Conservation (phyloP, 1,284 basidiomycete genomes). For the Apiotrichum porosum region DNA sequence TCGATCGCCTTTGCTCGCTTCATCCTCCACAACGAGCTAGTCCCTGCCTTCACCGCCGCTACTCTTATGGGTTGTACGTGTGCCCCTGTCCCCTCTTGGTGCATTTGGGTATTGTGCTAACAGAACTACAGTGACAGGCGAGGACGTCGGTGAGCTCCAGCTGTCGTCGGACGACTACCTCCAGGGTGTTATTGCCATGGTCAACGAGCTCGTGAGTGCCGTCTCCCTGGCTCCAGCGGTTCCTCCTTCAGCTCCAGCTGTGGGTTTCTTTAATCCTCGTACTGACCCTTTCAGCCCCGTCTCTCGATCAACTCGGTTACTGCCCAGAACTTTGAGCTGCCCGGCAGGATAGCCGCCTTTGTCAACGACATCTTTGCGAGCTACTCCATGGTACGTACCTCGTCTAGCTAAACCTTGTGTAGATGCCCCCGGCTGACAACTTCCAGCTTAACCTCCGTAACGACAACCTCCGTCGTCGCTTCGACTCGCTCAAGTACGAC, state of each 20-base stretch:
- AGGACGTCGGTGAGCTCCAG: constrained; percentile 37
- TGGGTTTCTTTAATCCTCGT: too few relatives aligned
- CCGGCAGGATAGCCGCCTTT: constrained; percentile 46
- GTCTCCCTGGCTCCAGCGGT: background rate
- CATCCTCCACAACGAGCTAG: constrained; percentile 43
- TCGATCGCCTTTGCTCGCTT: constrained; percentile 42
- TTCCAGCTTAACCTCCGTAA: constrained; percentile 48
- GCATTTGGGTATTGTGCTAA: background rate
- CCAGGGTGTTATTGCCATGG: constrained; percentile 48
- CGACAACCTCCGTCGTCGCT: constrained; percentile 45
- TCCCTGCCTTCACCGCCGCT: constrained; percentile 36
- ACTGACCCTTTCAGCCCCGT: constrained; percentile 33
- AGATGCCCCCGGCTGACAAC: background rate
- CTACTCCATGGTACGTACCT: constrained; percentile 44
- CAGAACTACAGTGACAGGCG: constrained; percentile 32
- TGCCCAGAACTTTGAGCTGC: constrained; percentile 45
- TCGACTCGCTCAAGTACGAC: constrained; percentile 50
- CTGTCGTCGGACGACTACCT: constrained; percentile 48
- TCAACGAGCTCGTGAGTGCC: constrained; percentile 47
- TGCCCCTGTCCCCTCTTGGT: too few relatives aligned
- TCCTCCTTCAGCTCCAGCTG: too few relatives aligned
- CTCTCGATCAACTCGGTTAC: constrained; percentile 49
- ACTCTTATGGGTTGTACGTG: constrained; percentile 44
- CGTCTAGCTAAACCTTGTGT: too few relatives aligned
- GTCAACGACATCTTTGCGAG: constrained; percentile 49